phyloP scores from a whole-genome alignment of 345 rosid species.

The Gossypium anomalum region DNA sequence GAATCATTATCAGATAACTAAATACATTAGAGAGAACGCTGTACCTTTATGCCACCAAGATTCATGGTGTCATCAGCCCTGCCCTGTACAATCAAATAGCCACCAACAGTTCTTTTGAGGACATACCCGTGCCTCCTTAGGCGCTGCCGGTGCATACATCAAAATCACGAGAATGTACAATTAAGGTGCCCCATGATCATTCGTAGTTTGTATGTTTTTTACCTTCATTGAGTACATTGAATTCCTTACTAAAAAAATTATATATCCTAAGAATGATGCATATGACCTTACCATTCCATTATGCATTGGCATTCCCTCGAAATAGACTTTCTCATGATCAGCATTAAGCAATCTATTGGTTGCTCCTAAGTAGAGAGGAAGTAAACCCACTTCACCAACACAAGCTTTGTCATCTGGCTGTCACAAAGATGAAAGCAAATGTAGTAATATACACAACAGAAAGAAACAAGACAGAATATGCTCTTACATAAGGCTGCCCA shows the following conservation, averaged over 20 bases:
- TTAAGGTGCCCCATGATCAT: background rate
- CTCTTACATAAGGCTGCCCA: constrained; percentile 60
- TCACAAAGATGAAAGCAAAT: constrained; percentile 13
- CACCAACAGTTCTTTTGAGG: constrained; percentile 63
- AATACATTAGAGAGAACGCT: background rate
- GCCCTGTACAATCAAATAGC: constrained; percentile 67
- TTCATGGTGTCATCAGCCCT: constrained; percentile 98
- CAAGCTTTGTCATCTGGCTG: constrained; percentile 78
- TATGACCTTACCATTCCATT: constrained; percentile 54
- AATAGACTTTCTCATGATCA: constrained; percentile 68
- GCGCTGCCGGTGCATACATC: constrained; percentile 34
- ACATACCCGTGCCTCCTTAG: constrained; percentile 94
- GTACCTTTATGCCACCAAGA: constrained; percentile 94
- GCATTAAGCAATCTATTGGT: constrained; percentile 78
- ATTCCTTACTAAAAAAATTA: background rate
- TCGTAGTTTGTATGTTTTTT: background rate
- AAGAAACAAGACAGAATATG: background rate
- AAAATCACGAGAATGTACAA: background rate
- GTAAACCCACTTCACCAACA: constrained; percentile 79
- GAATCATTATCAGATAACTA: background rate
- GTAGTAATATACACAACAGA: background rate
- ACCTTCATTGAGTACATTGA: background rate
- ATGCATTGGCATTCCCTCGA: constrained; percentile 74
- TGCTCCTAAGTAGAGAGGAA: constrained; percentile 68
- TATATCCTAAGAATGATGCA: background rate